Evolutionary conservation across 805 yeast genomes (phyloP).

Genomic region (Candida nonsorbophila): DNA sequence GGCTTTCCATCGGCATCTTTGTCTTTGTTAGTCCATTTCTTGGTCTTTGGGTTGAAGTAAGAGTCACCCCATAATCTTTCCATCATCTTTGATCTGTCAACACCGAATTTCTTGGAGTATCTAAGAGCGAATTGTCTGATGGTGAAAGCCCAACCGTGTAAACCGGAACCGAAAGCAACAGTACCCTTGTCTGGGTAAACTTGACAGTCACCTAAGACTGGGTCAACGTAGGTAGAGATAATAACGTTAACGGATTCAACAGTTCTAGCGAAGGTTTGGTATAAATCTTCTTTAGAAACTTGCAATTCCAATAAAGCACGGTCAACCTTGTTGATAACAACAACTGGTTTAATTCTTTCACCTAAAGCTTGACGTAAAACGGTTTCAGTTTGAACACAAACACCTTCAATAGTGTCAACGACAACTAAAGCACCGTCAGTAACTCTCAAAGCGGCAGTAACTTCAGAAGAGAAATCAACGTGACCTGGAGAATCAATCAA

Average conservation of each 20-base stretch:
- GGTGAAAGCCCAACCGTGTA: conserved; percentile 99
- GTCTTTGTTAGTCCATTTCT: conserved; percentile 97
- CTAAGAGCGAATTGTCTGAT: conserved; percentile 97
- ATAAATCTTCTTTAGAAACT: conserved; percentile 97
- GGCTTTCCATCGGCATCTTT: conserved; percentile 93
- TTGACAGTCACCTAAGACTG: conserved; percentile 90
- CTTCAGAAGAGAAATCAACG: conserved; percentile 99
- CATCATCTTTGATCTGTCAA: conserved; percentile 96
- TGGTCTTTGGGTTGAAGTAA: conserved; percentile 99
- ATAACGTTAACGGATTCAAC: conserved; percentile 99
- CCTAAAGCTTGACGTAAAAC: conserved; percentile 98
- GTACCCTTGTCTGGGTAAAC: conserved; percentile 99
- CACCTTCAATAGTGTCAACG: conserved; percentile 99
- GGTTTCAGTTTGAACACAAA: conserved; percentile 99
- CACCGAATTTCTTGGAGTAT: conserved; percentile 99
- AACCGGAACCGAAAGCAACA: conserved; percentile 99
- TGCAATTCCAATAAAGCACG: conserved; percentile 99
- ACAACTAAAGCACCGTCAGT: conserved; percentile 99
- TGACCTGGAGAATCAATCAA: conserved; percentile 99
- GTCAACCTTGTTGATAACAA: conserved; percentile 97
- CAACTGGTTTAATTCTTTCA: conserved; percentile 99
- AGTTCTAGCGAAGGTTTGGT: conserved; percentile 97
- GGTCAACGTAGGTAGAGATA: conserved; percentile 91
- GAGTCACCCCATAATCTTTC: conserved; percentile 99
- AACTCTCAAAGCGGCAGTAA: conserved; percentile 99